Evolutionary conservation across 1,139 yeast species (phyloP).

Genomic region (Yamadazyma membranifaciens): DNA sequence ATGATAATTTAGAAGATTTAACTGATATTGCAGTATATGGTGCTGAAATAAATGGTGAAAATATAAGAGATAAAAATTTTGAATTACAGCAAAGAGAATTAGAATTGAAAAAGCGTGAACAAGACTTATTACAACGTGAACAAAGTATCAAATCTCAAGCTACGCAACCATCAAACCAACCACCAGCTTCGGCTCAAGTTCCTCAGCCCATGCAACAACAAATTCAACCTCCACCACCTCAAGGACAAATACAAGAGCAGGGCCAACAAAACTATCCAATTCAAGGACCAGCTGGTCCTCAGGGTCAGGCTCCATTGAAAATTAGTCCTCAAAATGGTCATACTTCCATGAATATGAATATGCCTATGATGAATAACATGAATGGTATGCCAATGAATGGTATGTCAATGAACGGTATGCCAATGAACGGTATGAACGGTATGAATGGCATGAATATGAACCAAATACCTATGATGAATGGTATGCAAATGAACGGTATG

Average conservation of each 20-base stretch:
- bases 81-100: slow-evolving; percentile 29
- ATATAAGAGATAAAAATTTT: slow-evolving; percentile 5
- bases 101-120: slow-evolving; percentile 45
- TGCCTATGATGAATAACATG: slow-evolving; percentile 2
- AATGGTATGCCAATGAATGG: slow-evolving; percentile 3
- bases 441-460: slow-evolving; percentile 6
- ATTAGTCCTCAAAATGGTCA: slow-evolving; percentile 4
- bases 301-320: slow-evolving; percentile 3
- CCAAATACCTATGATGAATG: slow-evolving; percentile 1
- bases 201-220: slow-evolving; percentile 1
- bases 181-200: background rate
- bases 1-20: slow-evolving; percentile 41
- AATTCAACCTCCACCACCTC: background rate
- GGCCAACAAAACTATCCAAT: slow-evolving; percentile 12
- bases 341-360: slow-evolving; percentile 3
- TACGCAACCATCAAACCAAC: background rate
- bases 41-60: slow-evolving; percentile 30
- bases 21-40: slow-evolving; percentile 46
- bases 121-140: slow-evolving; percentile 42
- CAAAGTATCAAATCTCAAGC: slow-evolving; percentile 6
- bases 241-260: background rate
- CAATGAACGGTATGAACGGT: slow-evolving; percentile 5
- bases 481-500: slow-evolving; percentile 4
- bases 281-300: slow-evolving; percentile 14
- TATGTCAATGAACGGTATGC: slow-evolving; percentile 1